Conservation (phyloP, 179 eudicot genomes). For the Beta lomatogona region DNA sequence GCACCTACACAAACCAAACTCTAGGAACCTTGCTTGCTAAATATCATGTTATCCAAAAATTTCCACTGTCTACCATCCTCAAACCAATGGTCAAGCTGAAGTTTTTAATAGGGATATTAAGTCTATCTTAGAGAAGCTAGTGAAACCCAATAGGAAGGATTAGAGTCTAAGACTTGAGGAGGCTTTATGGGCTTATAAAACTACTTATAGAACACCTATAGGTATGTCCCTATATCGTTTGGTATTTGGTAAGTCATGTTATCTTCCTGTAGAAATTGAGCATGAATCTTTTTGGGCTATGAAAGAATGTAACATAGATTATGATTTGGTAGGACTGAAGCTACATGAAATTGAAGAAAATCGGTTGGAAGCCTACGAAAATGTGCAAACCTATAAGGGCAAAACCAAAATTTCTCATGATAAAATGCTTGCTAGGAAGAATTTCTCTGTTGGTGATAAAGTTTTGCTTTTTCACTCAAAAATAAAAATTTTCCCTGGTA, state of each 20-base stretch:
- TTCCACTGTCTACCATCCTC: too few relatives aligned
- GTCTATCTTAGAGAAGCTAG: too few relatives aligned
- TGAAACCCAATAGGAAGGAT: too few relatives aligned
- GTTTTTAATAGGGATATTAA: too few relatives aligned
- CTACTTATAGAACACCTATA: not conserved
- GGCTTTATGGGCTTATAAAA: constrained; percentile 4
- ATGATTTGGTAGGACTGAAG: not conserved
- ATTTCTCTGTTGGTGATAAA: not conserved
- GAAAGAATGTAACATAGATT: constrained; percentile 3
- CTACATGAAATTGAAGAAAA: not conserved
- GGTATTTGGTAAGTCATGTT: not conserved
- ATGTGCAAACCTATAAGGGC: not conserved
- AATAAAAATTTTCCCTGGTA: not conserved
- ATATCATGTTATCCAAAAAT: too few relatives aligned
- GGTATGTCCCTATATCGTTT: not conserved
- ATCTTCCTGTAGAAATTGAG: too few relatives aligned
- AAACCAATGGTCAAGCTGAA: rapidly evolving
- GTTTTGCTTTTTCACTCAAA: not conserved
- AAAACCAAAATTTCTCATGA: constrained; percentile 4
- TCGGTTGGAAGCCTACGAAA: not conserved
- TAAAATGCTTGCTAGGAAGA: not conserved
- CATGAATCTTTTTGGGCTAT: constrained; percentile 1
- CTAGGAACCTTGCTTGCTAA: too few relatives aligned
- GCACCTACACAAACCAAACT: too few relatives aligned
- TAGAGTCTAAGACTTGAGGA: not conserved